Evolutionary conservation across 139 green algal species (phyloP).

Genomic region (Eudorina sp.): DNA sequence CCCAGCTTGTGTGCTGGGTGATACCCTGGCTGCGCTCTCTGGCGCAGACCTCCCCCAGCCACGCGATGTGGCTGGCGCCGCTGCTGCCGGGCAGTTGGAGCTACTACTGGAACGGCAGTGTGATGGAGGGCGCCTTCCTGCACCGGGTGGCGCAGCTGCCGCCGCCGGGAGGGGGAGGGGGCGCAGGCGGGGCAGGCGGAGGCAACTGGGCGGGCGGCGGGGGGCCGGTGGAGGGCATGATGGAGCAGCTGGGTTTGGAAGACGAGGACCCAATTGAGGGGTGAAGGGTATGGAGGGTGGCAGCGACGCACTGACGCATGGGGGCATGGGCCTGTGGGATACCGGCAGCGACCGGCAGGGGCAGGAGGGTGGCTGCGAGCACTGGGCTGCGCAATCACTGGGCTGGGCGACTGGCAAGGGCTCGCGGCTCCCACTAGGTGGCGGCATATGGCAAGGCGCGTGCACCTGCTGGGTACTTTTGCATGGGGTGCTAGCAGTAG

Average conservation of each 20-base stretch:
- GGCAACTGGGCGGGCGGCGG: not conserved
- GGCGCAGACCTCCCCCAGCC: not conserved
- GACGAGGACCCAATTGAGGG: conserved; percentile 34
- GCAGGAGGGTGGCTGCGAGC: too few species aligned
- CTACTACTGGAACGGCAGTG: conserved; percentile 32
- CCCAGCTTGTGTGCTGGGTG: not conserved
- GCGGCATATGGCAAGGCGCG: too few species aligned
- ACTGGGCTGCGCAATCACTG: too few species aligned
- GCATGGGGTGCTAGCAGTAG: too few species aligned
- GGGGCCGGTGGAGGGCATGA: conserved; percentile 10
- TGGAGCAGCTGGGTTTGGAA: conserved; percentile 21
- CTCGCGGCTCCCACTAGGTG: too few species aligned
- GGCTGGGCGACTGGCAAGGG: too few species aligned
- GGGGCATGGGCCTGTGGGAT: too few species aligned
- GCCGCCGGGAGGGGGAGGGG: not conserved
- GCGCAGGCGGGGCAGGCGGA: not conserved
- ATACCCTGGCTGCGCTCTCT: conserved; percentile 33
- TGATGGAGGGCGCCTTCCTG: conserved; percentile 44
- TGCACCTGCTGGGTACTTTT: too few species aligned
- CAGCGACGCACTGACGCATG: too few species aligned
- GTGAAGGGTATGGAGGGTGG: conserved; percentile 1
- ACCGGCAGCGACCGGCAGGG: too few species aligned
- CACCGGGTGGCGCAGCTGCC: not conserved
- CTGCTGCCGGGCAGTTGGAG: conserved; percentile 33
- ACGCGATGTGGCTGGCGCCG: not conserved